Percentiles rank a stretch among this genome's conserved stretches.
These are phyloP conservation scores for Amanita fuliginea DNA, from an alignment of 768 basidiomycete species.

Conservation along the genomic window DNA sequence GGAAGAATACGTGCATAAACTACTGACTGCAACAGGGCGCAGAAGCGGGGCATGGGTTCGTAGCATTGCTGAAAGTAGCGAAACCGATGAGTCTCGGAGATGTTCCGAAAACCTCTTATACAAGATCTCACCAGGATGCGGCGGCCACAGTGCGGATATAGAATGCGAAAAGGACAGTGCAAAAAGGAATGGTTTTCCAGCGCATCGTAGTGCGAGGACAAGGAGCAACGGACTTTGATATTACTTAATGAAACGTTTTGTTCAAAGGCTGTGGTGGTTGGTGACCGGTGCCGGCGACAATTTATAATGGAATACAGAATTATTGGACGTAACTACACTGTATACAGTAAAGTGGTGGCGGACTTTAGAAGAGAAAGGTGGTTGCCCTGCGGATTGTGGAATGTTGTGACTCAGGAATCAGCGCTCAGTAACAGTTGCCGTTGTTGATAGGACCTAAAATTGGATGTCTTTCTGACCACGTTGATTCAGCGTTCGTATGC, in stretches of 20 bases:
- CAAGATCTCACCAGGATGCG: not conserved
- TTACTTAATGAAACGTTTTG: too few relatives aligned
- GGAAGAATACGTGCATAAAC: not conserved
- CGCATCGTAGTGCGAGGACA: not conserved
- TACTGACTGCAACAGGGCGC: conserved; percentile 44
- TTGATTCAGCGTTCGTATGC: not conserved
- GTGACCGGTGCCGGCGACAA: too few relatives aligned
- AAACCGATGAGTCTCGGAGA: not conserved
- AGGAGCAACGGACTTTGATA: not conserved
- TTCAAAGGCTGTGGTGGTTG: too few relatives aligned
- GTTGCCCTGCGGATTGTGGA: not conserved
- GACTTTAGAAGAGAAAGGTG: not conserved
- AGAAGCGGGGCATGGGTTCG: conserved; percentile 28
- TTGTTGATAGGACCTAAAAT: not conserved
- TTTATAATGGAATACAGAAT: too few relatives aligned
- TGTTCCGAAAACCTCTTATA: not conserved
- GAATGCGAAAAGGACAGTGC: not conserved
- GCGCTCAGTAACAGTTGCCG: conserved; percentile 1
- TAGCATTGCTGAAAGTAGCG: conserved; percentile 25
- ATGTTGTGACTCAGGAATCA: not conserved
- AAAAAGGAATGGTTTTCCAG: not conserved
- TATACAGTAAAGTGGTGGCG: not conserved
- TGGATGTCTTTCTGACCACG: conserved; percentile 1
- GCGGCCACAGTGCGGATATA: not conserved
- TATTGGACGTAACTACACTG: not conserved